These are phyloP conservation scores for Plasmodium berghei DNA, from an alignment of 169 alveolate species.

Conservation along the genomic window DNA sequence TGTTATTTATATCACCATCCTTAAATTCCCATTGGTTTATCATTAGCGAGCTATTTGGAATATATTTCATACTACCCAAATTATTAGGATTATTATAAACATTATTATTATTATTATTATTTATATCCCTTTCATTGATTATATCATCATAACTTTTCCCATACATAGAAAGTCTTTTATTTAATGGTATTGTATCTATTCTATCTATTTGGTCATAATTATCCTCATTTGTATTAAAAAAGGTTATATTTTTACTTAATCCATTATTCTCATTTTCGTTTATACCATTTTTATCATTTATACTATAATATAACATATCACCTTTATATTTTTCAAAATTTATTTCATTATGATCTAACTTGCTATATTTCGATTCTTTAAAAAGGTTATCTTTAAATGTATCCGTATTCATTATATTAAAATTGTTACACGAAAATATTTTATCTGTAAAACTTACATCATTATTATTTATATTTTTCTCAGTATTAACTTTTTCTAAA, in stretches of 20 bases:
- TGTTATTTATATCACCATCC: not conserved
- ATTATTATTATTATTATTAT: not conserved
- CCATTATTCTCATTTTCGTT: not conserved
- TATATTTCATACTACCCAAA: not conserved
- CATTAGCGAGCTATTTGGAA: not conserved
- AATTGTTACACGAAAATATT: slow-evolving; percentile 4
- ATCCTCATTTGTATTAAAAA: not conserved
- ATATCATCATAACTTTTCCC: too few relatives aligned
- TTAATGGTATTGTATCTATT: too few relatives aligned
- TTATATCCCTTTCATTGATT: not conserved
- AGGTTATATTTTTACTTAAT: not conserved
- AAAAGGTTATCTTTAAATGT: slow-evolving; percentile 23
- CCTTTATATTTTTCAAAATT: not conserved
- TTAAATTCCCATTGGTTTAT: not conserved
- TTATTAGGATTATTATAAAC: not conserved
- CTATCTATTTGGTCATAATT: not conserved
- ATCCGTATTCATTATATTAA: slow-evolving; percentile 47
- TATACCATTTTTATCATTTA: not conserved
- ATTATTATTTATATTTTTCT: not conserved
- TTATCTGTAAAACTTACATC: slow-evolving; percentile 66
- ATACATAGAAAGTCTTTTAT: too few relatives aligned
- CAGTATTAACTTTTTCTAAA: not conserved
- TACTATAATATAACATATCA: not conserved
- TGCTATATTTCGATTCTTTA: not conserved
- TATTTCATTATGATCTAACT: not conserved